phyloP scores from a whole-genome alignment of 345 rosid genomes.

The Citrus mangshanensis region DNA sequence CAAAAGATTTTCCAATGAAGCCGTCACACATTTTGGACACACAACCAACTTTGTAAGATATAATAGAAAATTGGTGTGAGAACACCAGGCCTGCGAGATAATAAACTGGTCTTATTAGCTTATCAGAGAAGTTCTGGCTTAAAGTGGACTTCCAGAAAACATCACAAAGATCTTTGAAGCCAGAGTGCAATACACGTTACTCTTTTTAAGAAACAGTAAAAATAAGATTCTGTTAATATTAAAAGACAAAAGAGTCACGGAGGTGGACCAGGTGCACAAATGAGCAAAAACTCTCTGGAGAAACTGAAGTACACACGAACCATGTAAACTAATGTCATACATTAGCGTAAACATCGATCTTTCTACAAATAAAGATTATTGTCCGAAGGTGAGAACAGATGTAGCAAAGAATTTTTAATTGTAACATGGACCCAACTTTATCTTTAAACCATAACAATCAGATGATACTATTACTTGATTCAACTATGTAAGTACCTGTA shows the following conservation, averaged over 20 bases:
- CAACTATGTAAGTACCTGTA: conserved; percentile 51
- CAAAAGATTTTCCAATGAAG: background rate
- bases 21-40: background rate
- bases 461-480: background rate
- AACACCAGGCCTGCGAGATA: background rate
- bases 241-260: background rate
- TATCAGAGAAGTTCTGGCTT: background rate
- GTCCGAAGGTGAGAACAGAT: background rate
- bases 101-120: background rate
- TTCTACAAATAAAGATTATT: background rate
- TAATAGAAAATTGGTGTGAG: background rate
- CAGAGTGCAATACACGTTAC: background rate
- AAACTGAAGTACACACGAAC: background rate
- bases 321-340: background rate
- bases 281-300: background rate
- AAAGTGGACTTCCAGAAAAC: background rate
- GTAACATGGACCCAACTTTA: background rate
- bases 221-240: background rate
- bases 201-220: background rate
- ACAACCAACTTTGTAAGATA: background rate
- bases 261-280: background rate
- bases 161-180: background rate
- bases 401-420: background rate
- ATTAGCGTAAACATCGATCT: background rate
- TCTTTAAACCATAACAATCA: background rate